Conservation (phyloP, 1,284 basidiomycete genomes). For the Phaffia rhodozyma region DNA sequence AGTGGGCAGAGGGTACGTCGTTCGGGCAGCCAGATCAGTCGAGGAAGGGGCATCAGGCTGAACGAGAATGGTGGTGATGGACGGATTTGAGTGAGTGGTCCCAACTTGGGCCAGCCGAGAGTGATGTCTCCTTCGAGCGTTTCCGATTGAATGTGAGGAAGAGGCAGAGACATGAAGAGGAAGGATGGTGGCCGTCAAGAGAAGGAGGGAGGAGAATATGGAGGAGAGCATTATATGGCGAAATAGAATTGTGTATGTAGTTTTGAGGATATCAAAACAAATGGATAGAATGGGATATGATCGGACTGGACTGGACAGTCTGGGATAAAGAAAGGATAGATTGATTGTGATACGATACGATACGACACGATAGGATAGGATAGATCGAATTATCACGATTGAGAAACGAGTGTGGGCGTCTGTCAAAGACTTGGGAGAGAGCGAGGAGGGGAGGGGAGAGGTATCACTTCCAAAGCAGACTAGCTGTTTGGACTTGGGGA, state of each 20-base stretch:
- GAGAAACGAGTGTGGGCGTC: too few relatives aligned
- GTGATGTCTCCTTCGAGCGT: slow-evolving; percentile 4
- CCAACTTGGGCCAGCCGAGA: not conserved
- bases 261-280: too few relatives aligned
- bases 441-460: too few relatives aligned
- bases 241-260: too few relatives aligned
- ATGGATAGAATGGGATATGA: not conserved
- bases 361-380: too few relatives aligned
- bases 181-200: not conserved
- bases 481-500: not conserved
- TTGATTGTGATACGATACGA: not conserved
- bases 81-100: not conserved
- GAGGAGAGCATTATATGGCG: not conserved
- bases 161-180: not conserved
- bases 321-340: not conserved
- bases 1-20: not conserved
- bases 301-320: not conserved
- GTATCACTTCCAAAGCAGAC: not conserved
- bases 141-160: not conserved
- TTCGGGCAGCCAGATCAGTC: not conserved
- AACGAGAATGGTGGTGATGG: not conserved
- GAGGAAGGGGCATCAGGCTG: not conserved
- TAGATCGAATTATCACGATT: too few relatives aligned
- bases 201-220: not conserved
- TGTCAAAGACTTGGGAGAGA: not conserved